Evolutionary conservation across 805 yeast genomes (phyloP).

Genomic region (Sporopachydermia quercuum): DNA sequence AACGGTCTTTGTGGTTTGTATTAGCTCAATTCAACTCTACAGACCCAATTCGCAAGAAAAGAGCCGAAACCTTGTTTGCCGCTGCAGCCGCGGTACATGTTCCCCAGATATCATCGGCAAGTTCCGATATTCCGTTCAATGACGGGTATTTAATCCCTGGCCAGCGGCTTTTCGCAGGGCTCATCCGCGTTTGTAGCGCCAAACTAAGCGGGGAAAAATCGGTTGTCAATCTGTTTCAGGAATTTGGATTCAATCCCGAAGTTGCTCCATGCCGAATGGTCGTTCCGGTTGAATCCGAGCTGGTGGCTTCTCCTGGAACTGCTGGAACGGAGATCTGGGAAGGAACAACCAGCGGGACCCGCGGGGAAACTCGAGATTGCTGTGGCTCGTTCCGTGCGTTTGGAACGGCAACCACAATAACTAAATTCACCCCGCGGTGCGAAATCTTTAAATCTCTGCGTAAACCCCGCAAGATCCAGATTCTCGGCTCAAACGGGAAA

Average conservation of each 20-base stretch:
- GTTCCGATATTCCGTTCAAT: too few species aligned
- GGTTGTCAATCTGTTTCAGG: constrained; percentile 18
- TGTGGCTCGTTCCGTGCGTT: too few species aligned
- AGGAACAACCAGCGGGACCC: too few species aligned
- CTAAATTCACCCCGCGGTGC: neutral
- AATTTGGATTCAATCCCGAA: constrained; percentile 27
- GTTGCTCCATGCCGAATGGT: constrained; percentile 39
- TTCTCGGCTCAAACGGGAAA: constrained; percentile 69
- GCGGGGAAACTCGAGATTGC: too few species aligned
- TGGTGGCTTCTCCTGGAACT: neutral
- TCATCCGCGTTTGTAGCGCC: constrained; percentile 15
- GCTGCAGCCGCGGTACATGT: constrained; percentile 9
- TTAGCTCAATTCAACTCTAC: constrained; percentile 54
- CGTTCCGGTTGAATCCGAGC: constrained; percentile 56
- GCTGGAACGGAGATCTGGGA: neutral
- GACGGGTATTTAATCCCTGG: constrained; percentile 12
- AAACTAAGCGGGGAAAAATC: constrained; percentile 7
- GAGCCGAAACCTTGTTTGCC: constrained; percentile 32
- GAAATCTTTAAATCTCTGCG: constrained; percentile 70
- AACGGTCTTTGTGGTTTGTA: constrained; percentile 76
- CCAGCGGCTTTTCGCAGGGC: constrained; percentile 15
- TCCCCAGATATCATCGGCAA: constrained; percentile 2
- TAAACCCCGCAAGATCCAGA: constrained; percentile 63
- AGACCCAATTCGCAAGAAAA: constrained; percentile 26
- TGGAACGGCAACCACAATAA: neutral